Conservation (phyloP, 305 asterid species). For the Stenogyne calaminthoides region DNA sequence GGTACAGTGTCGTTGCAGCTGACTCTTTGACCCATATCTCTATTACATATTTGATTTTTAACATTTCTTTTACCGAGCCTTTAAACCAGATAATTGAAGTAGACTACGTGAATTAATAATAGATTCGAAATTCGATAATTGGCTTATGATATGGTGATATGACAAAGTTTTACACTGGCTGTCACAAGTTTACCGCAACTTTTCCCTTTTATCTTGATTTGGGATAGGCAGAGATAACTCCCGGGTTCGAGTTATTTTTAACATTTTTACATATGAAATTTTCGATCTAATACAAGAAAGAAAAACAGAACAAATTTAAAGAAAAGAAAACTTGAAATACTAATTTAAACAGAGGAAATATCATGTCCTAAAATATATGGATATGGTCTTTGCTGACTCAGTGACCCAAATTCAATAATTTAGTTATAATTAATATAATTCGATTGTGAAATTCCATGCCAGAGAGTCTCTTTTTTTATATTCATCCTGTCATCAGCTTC, state of each 20-base stretch:
- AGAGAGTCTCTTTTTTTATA: neutral
- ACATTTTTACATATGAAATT: neutral
- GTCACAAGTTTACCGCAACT: too few species aligned
- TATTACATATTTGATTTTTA: neutral
- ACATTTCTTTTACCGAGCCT: neutral
- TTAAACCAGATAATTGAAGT: too few species aligned
- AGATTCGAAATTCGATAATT: too few species aligned
- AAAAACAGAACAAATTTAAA: too few species aligned
- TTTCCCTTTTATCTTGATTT: too few species aligned
- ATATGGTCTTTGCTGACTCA: constrained; percentile 34
- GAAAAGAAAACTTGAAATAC: too few species aligned
- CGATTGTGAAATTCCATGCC: constrained; percentile 13
- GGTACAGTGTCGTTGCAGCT: constrained; percentile 28
- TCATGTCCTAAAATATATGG: neutral
- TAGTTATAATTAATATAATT: constrained; percentile 6
- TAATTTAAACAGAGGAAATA: too few species aligned
- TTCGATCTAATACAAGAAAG: neutral
- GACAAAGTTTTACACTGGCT: too few species aligned
- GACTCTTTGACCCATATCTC: constrained; percentile 32
- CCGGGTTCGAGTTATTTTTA: too few species aligned
- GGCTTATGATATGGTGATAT: too few species aligned
- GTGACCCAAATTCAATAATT: constrained; percentile 28
- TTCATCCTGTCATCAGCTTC: neutral
- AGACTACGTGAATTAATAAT: too few species aligned
- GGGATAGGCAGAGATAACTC: too few species aligned